phyloP scores from a whole-genome alignment of 2,329 filamentous ascomycete species.

The Anisogramma anomala region DNA sequence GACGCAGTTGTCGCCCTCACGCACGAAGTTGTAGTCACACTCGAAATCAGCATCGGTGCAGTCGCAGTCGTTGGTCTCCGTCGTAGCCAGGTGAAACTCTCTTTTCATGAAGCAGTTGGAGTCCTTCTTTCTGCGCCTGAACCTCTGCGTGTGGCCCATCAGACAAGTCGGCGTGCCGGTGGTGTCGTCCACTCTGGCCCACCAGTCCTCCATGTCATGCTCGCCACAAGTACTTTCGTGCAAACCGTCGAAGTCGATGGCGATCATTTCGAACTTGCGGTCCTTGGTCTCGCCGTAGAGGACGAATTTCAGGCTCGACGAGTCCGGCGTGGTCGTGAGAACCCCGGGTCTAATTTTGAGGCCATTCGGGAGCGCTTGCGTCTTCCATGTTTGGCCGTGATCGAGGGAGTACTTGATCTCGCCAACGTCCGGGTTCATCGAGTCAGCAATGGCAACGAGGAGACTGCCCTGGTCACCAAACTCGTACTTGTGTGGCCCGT shows the following conservation, averaged over 20 bases:
- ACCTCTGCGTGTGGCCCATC: slow-evolving; percentile 93
- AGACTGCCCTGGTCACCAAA: slow-evolving; percentile 90
- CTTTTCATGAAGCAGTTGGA: slow-evolving; percentile 81
- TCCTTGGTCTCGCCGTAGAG: slow-evolving; percentile 55
- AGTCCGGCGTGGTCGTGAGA: slow-evolving; percentile 83
- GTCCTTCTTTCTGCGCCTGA: slow-evolving; percentile 70
- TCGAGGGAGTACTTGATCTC: slow-evolving; percentile 69
- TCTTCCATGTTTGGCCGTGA: slow-evolving; percentile 76
- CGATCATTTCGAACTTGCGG: slow-evolving; percentile 51
- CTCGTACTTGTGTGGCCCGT: slow-evolving; percentile 87
- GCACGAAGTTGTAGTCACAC: slow-evolving; percentile 81
- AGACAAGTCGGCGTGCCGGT: slow-evolving; percentile 68
- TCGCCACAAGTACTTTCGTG: slow-evolving; percentile 69
- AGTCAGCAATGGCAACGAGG: slow-evolving; percentile 71
- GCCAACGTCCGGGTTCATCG: slow-evolving; percentile 45
- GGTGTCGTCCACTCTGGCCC: slow-evolving; percentile 65
- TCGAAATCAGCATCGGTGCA: slow-evolving; percentile 83
- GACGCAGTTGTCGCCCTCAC: slow-evolving; percentile 58
- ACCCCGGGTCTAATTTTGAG: slow-evolving; percentile 59
- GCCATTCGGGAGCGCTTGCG: slow-evolving; percentile 52
- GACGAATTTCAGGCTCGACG: slow-evolving; percentile 83
- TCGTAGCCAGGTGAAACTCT: slow-evolving; percentile 67
- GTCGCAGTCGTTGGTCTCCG: slow-evolving; percentile 62
- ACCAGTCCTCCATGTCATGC: slow-evolving; percentile 78
- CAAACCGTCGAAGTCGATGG: slow-evolving; percentile 73